Evolutionary conservation across 257 asterid genomes (phyloP).

Genomic region (Solanum lycopersicoides): DNA sequence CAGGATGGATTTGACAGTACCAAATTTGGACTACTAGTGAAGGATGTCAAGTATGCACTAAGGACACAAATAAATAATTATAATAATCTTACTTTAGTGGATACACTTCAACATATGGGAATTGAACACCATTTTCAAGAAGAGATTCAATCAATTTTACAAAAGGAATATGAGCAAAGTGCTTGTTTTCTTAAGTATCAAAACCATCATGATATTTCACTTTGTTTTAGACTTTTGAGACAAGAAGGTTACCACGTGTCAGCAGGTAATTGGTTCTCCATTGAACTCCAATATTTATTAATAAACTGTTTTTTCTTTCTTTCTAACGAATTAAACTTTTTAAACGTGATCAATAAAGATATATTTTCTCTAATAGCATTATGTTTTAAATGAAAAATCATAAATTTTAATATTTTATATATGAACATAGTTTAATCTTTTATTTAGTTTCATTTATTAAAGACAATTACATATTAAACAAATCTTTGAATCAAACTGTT

Average conservation of each 20-base stretch:
- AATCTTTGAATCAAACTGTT: too few relatives aligned
- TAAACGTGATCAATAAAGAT: too few relatives aligned
- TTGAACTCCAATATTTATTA: background rate
- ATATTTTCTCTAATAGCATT: too few relatives aligned
- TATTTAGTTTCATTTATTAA: too few relatives aligned
- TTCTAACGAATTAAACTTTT: too few relatives aligned
- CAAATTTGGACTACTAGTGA: background rate
- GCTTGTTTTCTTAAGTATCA: background rate
- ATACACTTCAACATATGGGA: conserved; percentile 29
- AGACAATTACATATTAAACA: too few relatives aligned
- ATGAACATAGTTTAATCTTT: too few relatives aligned
- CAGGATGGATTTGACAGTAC: conserved; percentile 9
- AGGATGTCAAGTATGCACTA: conserved; percentile 5
- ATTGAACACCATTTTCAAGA: conserved; percentile 19
- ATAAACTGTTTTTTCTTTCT: too few relatives aligned
- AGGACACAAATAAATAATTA: background rate
- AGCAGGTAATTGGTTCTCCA: conserved; percentile 8
- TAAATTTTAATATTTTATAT: too few relatives aligned
- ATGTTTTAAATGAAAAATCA: too few relatives aligned
- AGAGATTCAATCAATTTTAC: conserved; percentile 15
- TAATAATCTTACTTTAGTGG: conserved; percentile 15
- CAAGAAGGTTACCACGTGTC: conserved; percentile 27
- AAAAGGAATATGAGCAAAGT: background rate
- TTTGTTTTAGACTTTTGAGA: conserved; percentile 33
- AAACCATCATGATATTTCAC: conserved; percentile 14